These are phyloP conservation scores for Salix koriyanagi DNA, from an alignment of 345 rosid genomes.

Conservation along the genomic window DNA sequence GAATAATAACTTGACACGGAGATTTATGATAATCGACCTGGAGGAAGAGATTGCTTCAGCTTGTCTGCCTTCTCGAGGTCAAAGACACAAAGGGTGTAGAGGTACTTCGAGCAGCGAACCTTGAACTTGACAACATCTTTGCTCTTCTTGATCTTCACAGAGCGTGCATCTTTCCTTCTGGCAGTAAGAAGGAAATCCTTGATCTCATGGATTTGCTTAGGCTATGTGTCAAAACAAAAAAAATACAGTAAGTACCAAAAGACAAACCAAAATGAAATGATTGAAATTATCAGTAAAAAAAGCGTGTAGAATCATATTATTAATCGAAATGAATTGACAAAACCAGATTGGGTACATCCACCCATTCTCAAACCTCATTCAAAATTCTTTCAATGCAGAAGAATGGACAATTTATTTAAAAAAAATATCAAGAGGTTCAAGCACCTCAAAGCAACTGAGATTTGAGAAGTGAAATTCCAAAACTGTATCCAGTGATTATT, in stretches of 20 bases:
- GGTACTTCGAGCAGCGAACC: slow-evolving; percentile 88
- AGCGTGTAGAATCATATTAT: neutral
- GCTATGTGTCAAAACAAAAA: slow-evolving; percentile 34
- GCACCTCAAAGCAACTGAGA: neutral
- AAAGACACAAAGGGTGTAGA: slow-evolving; percentile 82
- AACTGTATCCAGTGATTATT: neutral
- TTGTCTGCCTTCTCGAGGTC: slow-evolving; percentile 90
- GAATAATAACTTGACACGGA: neutral
- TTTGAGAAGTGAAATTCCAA: neutral
- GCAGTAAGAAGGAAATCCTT: slow-evolving; percentile 96
- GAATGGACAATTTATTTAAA: neutral
- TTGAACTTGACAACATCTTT: slow-evolving; percentile 80
- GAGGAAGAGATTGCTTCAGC: slow-evolving; percentile 95
- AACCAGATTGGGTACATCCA: neutral
- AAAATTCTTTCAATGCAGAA: neutral
- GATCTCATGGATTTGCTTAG: slow-evolving; percentile 91
- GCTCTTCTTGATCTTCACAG: slow-evolving; percentile 88
- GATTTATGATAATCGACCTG: slow-evolving; percentile 42
- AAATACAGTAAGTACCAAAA: neutral
- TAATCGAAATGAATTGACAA: neutral
- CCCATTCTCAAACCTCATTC: neutral
- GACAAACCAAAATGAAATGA: neutral
- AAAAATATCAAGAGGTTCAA: neutral
- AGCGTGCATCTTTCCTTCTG: slow-evolving; percentile 88
- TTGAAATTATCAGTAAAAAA: neutral